phyloP scores from a whole-genome alignment of 805 yeast genomes.

The Cyberlindnera amylophila region DNA sequence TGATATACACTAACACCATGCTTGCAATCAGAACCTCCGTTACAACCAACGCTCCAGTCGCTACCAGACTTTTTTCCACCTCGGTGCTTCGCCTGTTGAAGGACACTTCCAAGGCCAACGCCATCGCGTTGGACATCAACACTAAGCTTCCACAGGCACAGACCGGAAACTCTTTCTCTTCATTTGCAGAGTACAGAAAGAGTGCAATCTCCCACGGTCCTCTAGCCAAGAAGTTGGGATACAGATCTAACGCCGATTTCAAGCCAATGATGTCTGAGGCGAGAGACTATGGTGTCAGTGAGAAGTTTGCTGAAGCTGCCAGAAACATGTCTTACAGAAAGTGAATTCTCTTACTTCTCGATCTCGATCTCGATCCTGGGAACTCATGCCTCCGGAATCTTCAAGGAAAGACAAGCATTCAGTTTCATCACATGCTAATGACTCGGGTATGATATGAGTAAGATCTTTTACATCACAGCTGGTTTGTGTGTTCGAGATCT shows the following conservation, averaged over 20 bases:
- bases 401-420: too few species aligned
- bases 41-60: background rate
- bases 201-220: slow-evolving; percentile 38
- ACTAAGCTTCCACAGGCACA: slow-evolving; percentile 4
- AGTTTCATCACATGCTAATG: too few species aligned
- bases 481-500: too few species aligned
- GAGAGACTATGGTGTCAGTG: slow-evolving; percentile 26
- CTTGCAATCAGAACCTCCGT: slow-evolving; percentile 6
- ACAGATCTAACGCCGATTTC: slow-evolving; percentile 7
- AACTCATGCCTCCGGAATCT: too few species aligned
- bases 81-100: slow-evolving; percentile 12
- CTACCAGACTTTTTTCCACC: slow-evolving; percentile 13
- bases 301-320: slow-evolving; percentile 21
- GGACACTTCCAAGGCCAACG: slow-evolving; percentile 22
- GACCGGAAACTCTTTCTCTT: slow-evolving; percentile 33
- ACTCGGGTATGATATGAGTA: too few species aligned
- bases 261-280: slow-evolving; percentile 21
- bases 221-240: slow-evolving; percentile 23
- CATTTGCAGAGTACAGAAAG: slow-evolving; percentile 36
- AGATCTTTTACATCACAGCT: too few species aligned
- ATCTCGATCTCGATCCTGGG: too few species aligned
- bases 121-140: slow-evolving; percentile 18
- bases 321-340: slow-evolving; percentile 24
- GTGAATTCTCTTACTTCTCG: slow-evolving; percentile 1
- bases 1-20: background rate